Base-by-base conservation (phyloP, 1,139 yeast genomes). In the Protomyces macrosporus region DNA sequence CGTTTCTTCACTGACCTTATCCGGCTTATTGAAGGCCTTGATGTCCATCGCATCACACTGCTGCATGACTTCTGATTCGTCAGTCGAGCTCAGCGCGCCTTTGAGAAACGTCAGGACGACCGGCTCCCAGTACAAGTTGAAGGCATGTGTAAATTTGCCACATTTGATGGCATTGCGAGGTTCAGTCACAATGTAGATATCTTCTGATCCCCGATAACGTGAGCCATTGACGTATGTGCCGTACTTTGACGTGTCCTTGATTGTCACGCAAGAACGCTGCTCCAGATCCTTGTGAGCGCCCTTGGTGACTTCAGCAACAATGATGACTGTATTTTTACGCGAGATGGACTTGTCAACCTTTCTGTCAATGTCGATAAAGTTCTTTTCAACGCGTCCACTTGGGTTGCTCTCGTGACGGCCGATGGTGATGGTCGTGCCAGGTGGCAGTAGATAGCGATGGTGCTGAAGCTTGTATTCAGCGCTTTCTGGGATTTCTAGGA, bases 261-360 rank as follows among this genome's bases (percentile, higher is more conserved):
- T 23, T 6, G 54, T 53, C 36, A 63, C 39, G 3, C 9, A 14
- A 34, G 54, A 48, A 10, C 53, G 57, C 33, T 14, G 40, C 1
- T 63, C 40, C 23, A 56, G 10, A 12, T 55, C 14, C 23, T 42
- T 39, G 3, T 52, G 45, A 6, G 63, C 14, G 7, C 58, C 58
- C 1, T 34, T 4, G 16, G n/a, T 6, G 6, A n/a, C 45, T 5
- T 14, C 14, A 9, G 33, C 59, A 10, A 57, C 65, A 6, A n/a
- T 14, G 12, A 63, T 39, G 6, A 33, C 51, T 0, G 50, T 55
- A 53, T 63, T 60, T 32, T 4, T 35, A 14, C 56, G 56, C 12
- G 63, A 58, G 3, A 63, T 54, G 1, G 63, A 52, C 45, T 57
- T 63, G 12, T 55, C 61, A 40, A 36, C 57, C 14, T 48, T 55